These are phyloP conservation scores for Alternaria arborescens DNA, from an alignment of 2,329 filamentous ascomycete genomes.

Conservation along the genomic window DNA sequence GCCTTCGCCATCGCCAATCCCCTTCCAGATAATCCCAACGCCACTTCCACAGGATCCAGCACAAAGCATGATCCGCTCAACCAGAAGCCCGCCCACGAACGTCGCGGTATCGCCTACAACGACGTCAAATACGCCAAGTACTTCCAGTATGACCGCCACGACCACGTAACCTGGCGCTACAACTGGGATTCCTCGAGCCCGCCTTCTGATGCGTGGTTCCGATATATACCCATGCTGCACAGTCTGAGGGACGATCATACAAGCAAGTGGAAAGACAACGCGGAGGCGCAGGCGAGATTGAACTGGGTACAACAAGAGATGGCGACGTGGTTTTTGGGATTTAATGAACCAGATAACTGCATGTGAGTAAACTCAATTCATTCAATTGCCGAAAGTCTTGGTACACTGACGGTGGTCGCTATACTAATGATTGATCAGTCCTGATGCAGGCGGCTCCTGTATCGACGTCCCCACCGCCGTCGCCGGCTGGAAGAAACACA, in stretches of 20 bases:
- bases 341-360: slow-evolving; percentile 49
- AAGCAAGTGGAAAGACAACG: slow-evolving; percentile 27
- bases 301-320: neutral
- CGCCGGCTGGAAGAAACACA: slow-evolving; percentile 24
- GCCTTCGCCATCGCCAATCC: neutral
- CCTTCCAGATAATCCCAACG: neutral
- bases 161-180: slow-evolving; percentile 67
- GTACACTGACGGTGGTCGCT: too few species aligned
- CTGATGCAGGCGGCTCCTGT: slow-evolving; percentile 32
- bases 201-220: slow-evolving; percentile 50
- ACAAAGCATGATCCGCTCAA: slow-evolving; percentile 9
- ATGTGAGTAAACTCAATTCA: slow-evolving; percentile 18
- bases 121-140: slow-evolving; percentile 58
- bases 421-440: neutral
- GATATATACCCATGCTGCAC: slow-evolving; percentile 67
- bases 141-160: slow-evolving; percentile 51
- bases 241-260: slow-evolving; percentile 23
- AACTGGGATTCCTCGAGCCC: slow-evolving; percentile 68
- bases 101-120: slow-evolving; percentile 73
- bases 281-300: slow-evolving; percentile 14
- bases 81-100: slow-evolving; percentile 49
- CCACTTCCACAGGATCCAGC: neutral
- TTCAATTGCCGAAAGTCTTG: neutral
- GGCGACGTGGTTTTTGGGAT: slow-evolving; percentile 36
- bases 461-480: slow-evolving; percentile 29